Conservation (phyloP, 768 basidiomycete genomes). For the Leccinellum luteum region DNA sequence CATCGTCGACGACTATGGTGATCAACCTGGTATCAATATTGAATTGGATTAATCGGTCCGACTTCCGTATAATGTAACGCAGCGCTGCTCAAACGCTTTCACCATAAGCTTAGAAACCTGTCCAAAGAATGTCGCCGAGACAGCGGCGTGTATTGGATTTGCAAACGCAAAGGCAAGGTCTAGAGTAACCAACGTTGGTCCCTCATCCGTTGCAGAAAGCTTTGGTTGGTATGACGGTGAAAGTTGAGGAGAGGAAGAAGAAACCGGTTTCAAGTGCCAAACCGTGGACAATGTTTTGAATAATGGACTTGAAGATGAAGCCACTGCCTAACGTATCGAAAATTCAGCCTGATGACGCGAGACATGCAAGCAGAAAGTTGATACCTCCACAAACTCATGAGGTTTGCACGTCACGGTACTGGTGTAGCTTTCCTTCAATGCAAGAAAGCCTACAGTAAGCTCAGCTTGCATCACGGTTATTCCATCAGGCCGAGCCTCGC, state of each 20-base stretch:
- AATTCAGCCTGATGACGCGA: constrained; percentile 5
- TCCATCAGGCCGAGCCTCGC: constrained; percentile 27
- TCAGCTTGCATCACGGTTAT: constrained; percentile 72
- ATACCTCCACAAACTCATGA: constrained; percentile 70
- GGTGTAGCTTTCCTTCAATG: constrained; percentile 83
- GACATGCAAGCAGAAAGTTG: constrained; percentile 1
- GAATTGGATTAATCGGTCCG: constrained; percentile 21
- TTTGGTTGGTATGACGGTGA: constrained; percentile 17
- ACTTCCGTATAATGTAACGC: constrained; percentile 65
- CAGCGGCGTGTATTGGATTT: constrained; percentile 78
- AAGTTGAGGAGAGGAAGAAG: constrained; percentile 40
- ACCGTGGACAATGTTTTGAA: constrained; percentile 69
- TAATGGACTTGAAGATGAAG: constrained; percentile 66
- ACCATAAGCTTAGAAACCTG: constrained; percentile 89
- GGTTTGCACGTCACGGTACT: constrained; percentile 82
- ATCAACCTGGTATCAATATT: not conserved
- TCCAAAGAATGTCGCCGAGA: constrained; percentile 84
- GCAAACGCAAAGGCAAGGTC: constrained; percentile 86
- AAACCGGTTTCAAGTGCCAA: constrained; percentile 71
- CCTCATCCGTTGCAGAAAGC: constrained; percentile 19
- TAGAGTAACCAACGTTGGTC: constrained; percentile 78
- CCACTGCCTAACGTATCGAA: constrained; percentile 53
- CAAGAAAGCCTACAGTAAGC: constrained; percentile 83
- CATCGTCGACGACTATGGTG: not conserved
- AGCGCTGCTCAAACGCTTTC: constrained; percentile 87